Conservation (phyloP, 2,329 filamentous ascomycete genomes). For the Ceratocystis destructans region DNA sequence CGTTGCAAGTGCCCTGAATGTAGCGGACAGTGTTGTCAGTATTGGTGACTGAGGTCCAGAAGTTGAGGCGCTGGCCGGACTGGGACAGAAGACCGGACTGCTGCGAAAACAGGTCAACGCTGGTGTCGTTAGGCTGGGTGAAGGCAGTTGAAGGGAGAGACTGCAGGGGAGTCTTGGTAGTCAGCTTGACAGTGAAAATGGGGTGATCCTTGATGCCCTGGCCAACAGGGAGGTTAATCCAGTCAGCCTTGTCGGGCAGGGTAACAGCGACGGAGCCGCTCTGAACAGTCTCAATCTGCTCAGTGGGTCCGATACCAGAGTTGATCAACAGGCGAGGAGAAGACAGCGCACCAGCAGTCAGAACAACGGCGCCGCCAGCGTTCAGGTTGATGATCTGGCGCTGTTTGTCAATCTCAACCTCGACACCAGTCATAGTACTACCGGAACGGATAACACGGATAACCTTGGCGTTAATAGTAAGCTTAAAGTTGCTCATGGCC, state of each 20-base stretch:
- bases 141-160: slow-evolving; percentile 23
- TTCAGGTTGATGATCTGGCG: slow-evolving; percentile 30
- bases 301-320: slow-evolving; percentile 51
- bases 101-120: slow-evolving; percentile 27
- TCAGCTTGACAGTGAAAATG: slow-evolving; percentile 27
- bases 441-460: slow-evolving; percentile 52
- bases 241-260: slow-evolving; percentile 38
- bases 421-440: slow-evolving; percentile 50
- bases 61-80: slow-evolving; percentile 34
- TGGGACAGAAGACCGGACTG: slow-evolving; percentile 32
- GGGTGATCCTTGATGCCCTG: slow-evolving; percentile 45
- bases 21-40: slow-evolving; percentile 32
- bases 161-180: slow-evolving; percentile 22
- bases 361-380: slow-evolving; percentile 46
- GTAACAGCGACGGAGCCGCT: slow-evolving; percentile 36
- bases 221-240: slow-evolving; percentile 46
- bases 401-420: slow-evolving; percentile 41
- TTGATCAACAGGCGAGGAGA: slow-evolving; percentile 54
- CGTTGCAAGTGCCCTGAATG: slow-evolving; percentile 49
- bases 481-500: slow-evolving; percentile 47
- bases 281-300: slow-evolving; percentile 42
- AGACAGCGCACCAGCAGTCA: slow-evolving; percentile 47
- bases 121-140: slow-evolving; percentile 24
- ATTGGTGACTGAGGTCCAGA: slow-evolving; percentile 37
- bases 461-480: slow-evolving; percentile 52